phyloP scores from a whole-genome alignment of 192 early-diverging fungal species.

The Backusella liffmaniae region DNA sequence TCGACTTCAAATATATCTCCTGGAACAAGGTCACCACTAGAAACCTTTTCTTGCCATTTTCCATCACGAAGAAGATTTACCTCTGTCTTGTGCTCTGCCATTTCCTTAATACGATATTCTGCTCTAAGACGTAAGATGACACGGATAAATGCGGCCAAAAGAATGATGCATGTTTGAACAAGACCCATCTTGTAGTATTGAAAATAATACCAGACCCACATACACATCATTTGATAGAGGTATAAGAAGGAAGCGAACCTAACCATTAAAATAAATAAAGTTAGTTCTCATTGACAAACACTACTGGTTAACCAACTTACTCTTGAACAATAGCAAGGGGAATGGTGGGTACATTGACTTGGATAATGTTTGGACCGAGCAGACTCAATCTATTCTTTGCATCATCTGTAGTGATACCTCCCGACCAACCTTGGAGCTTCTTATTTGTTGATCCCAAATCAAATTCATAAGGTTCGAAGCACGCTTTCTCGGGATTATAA shows the following conservation, averaged over 20 bases:
- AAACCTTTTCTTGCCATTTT: constrained; percentile 49
- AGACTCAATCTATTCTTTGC: constrained; percentile 51
- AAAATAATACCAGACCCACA: constrained; percentile 71
- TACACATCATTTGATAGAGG: constrained; percentile 66
- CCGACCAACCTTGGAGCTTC: constrained; percentile 39
- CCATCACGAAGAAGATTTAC: constrained; percentile 58
- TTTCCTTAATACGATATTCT: constrained; percentile 53
- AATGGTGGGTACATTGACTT: constrained; percentile 51
- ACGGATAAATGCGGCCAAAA: constrained; percentile 58
- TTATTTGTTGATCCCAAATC: constrained; percentile 59
- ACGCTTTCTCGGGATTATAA: constrained; percentile 41
- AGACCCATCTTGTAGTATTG: constrained; percentile 62
- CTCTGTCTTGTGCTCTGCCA: constrained; percentile 52
- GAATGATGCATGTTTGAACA: constrained; percentile 56
- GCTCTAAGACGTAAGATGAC: constrained; percentile 50
- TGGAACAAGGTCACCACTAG: constrained; percentile 60
- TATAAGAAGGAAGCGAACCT: constrained; percentile 55
- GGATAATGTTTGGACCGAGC: constrained; percentile 67
- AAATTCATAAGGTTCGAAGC: constrained; percentile 59
- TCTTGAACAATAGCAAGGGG: constrained; percentile 53
- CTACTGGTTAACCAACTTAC: constrained; percentile 11
- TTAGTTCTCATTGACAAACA: not conserved
- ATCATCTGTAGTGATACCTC: constrained; percentile 53
- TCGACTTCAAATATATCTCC: constrained; percentile 62
- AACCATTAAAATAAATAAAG: not conserved